These are phyloP conservation scores for Vitellaria paradoxa DNA, from an alignment of 179 eudicot genomes.

Conservation along the genomic window DNA sequence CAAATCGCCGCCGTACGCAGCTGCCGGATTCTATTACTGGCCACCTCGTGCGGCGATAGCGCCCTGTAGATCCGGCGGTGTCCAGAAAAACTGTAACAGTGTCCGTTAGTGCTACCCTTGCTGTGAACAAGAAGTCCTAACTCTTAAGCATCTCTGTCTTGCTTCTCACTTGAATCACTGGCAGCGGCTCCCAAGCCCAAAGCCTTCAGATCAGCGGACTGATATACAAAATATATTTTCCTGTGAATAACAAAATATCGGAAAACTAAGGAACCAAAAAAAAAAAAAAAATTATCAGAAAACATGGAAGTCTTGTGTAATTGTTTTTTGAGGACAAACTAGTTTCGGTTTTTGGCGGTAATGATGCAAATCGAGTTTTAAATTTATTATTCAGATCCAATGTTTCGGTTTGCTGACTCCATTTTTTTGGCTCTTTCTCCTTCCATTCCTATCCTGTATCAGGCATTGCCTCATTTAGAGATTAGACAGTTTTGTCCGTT, in stretches of 20 bases:
- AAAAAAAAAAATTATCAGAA: neutral
- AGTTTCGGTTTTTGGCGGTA: neutral
- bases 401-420: neutral
- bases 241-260: neutral
- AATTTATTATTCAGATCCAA: neutral
- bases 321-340: neutral
- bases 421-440: neutral
- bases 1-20: neutral
- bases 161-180: neutral
- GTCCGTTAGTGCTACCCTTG: neutral
- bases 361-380: neutral
- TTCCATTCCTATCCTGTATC: neutral
- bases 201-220: neutral
- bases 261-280: neutral
- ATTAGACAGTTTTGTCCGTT: no score
- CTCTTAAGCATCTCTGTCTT: neutral
- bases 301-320: neutral
- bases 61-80: neutral
- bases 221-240: neutral
- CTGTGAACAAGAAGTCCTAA: constrained; percentile 1
- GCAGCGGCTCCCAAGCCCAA: neutral
- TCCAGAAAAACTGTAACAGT: neutral
- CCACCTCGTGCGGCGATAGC: neutral
- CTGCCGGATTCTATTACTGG: neutral
- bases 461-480: neutral